Evolutionary conservation across 352 stramenopile genomes (phyloP).

Genomic region (Pythium plurisporium): DNA sequence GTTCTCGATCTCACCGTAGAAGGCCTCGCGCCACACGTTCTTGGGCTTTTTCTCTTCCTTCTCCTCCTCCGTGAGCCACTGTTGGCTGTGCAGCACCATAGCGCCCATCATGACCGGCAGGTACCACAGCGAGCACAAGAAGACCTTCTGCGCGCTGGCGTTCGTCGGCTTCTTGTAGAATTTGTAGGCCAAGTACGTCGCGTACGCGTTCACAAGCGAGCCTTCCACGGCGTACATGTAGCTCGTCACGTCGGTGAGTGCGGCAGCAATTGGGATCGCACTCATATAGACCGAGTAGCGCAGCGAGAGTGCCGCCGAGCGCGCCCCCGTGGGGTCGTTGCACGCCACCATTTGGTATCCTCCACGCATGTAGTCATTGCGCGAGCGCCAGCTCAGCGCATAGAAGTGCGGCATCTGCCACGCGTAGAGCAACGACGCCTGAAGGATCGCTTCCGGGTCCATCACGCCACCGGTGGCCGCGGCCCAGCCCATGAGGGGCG

Average conservation of each 20-base stretch:
- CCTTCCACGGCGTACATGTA: slow-evolving; percentile 99
- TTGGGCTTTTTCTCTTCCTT: slow-evolving; percentile 43
- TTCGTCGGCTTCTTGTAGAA: slow-evolving; percentile 95
- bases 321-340: slow-evolving; percentile 88
- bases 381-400: slow-evolving; percentile 95
- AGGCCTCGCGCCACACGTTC: slow-evolving; percentile 61
- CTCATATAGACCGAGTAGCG: slow-evolving; percentile 95
- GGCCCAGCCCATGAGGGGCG: slow-evolving; percentile 97
- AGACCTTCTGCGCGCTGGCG: slow-evolving; percentile 95
- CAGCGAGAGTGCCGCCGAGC: slow-evolving; percentile 90
- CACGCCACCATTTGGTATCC: slow-evolving; percentile 96
- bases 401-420: slow-evolving; percentile 99
- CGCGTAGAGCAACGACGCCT: slow-evolving; percentile 91
- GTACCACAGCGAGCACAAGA: slow-evolving; percentile 97
- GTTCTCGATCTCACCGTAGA: slow-evolving; percentile 68
- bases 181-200: slow-evolving; percentile 92
- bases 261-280: slow-evolving; percentile 91
- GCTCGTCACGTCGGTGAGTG: slow-evolving; percentile 92
- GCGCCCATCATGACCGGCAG: slow-evolving; percentile 95
- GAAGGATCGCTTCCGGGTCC: slow-evolving; percentile 65
- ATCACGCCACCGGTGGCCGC: slow-evolving; percentile 89
- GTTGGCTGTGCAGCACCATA: slow-evolving; percentile 97
- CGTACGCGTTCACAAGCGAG: slow-evolving; percentile 94
- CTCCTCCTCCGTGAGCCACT: slow-evolving; percentile 80
- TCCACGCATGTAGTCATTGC: slow-evolving; percentile 88